These are phyloP conservation scores for Pseudogymnoascus verrucosus DNA, from an alignment of 2,329 filamentous ascomycete genomes.

Conservation along the genomic window DNA sequence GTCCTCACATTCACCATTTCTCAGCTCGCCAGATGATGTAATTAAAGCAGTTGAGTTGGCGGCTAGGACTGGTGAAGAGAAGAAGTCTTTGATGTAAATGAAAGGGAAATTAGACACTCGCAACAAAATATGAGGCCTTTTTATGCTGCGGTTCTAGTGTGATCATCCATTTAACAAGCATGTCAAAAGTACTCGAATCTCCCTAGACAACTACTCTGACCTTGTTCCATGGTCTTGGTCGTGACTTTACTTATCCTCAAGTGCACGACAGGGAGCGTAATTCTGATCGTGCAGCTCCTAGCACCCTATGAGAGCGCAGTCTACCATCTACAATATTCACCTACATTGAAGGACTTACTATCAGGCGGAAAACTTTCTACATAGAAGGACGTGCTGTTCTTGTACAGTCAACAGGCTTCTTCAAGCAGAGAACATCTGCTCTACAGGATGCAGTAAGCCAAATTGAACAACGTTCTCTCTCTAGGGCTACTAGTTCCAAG, in stretches of 20 bases:
- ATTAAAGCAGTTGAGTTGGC: conserved; percentile 12
- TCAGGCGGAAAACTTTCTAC: neutral
- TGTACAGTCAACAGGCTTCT: neutral
- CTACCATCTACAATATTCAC: neutral
- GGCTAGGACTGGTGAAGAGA: conserved; percentile 2
- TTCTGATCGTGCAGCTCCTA: too few relatives aligned
- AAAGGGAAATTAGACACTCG: neutral
- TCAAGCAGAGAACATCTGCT: neutral
- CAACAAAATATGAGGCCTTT: neutral
- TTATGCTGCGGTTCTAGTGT: too few relatives aligned
- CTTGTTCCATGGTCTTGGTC: neutral
- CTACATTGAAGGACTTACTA: neutral
- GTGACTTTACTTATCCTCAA: too few relatives aligned
- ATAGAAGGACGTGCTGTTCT: neutral
- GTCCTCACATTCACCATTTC: conserved; percentile 17
- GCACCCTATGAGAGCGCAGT: neutral
- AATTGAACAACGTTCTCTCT: neutral
- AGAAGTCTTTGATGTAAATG: conserved; percentile 9
- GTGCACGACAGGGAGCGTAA: too few relatives aligned
- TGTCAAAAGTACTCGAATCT: too few relatives aligned
- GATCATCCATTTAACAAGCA: too few relatives aligned
- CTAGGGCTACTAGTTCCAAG: neutral
- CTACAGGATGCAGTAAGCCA: neutral
- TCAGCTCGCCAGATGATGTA: conserved; percentile 16
- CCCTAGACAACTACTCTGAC: too few relatives aligned